These are phyloP conservation scores for Toxoplasma gondii DNA, from an alignment of 169 alveolate species.

Conservation along the genomic window DNA sequence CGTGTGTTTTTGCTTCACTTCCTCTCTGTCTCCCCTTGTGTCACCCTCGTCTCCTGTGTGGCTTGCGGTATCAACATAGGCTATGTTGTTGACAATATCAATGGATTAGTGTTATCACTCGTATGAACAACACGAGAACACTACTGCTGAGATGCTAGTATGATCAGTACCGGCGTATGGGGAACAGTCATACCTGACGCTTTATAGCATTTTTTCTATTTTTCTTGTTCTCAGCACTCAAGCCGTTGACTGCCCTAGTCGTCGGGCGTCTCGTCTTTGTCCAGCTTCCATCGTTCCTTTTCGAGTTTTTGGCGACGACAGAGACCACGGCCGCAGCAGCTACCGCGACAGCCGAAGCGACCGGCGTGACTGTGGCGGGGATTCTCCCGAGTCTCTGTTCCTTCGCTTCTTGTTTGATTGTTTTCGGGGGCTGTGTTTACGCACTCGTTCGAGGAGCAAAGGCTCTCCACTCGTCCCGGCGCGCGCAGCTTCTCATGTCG, in stretches of 20 bases:
- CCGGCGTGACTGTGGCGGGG: not conserved
- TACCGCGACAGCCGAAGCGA: not conserved
- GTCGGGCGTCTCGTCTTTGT: conserved; percentile 29
- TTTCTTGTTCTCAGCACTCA: conserved; percentile 19
- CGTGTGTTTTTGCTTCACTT: not conserved
- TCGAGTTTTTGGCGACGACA: conserved; percentile 1
- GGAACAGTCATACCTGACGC: not conserved
- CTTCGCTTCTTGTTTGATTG: not conserved
- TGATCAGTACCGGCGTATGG: too few species aligned
- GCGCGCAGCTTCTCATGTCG: conserved; percentile 2
- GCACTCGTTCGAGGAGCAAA: conserved; percentile 20
- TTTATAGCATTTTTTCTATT: not conserved
- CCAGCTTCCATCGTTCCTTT: not conserved
- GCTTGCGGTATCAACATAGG: too few species aligned
- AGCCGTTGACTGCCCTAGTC: conserved; percentile 4
- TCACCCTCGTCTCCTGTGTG: too few species aligned
- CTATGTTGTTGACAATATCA: too few species aligned
- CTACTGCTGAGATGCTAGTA: too few species aligned
- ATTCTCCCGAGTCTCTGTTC: not conserved
- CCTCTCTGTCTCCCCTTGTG: not conserved
- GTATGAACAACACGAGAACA: too few species aligned
- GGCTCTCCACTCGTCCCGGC: conserved; percentile 23
- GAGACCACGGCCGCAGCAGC: conserved; percentile 22
- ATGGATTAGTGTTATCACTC: too few species aligned
- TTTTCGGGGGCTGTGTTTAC: conserved; percentile 35